phyloP scores from a whole-genome alignment of 148 eudicot genomes.

The Camellia sinensis region DNA sequence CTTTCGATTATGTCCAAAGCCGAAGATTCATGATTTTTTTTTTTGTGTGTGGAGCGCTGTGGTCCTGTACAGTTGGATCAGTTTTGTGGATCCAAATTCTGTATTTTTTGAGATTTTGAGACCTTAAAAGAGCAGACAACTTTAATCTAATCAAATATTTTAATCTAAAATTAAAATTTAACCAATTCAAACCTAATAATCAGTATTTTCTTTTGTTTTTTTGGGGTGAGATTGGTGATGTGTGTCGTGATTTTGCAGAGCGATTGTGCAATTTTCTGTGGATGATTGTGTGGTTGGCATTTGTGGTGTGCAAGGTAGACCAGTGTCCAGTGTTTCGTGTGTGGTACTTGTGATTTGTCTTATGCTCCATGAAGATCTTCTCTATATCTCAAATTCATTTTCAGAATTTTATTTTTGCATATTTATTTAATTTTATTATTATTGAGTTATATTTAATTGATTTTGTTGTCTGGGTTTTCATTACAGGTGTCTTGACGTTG shows the following conservation, averaged over 20 bases:
- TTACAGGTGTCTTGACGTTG: no score
- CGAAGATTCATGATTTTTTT: background rate
- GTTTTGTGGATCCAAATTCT: background rate
- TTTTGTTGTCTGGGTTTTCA: background rate
- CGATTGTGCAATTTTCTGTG: background rate
- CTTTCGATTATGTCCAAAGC: slow-evolving; percentile 48
- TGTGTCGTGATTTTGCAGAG: background rate
- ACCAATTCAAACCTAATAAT: background rate
- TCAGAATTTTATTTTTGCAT: no score
- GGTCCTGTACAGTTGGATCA: background rate
- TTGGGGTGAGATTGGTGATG: background rate
- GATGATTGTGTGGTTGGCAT: background rate
- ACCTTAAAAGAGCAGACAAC: background rate
- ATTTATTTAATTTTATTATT: no score
- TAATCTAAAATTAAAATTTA: background rate
- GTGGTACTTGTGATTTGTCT: no score
- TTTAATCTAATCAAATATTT: background rate
- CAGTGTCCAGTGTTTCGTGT: no score
- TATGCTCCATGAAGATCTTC: no score
- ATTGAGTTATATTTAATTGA: background rate
- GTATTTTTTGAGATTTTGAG: background rate
- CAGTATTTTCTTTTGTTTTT: background rate
- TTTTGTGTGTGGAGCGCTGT: background rate
- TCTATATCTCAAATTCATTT: no score
- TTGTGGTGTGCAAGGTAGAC: background rate